Percentiles rank a stretch among this genome's conserved stretches.
Evolutionary conservation across 495 filamentous ascomycete species (phyloP).

Genomic region (Penicillium goetzii): DNA sequence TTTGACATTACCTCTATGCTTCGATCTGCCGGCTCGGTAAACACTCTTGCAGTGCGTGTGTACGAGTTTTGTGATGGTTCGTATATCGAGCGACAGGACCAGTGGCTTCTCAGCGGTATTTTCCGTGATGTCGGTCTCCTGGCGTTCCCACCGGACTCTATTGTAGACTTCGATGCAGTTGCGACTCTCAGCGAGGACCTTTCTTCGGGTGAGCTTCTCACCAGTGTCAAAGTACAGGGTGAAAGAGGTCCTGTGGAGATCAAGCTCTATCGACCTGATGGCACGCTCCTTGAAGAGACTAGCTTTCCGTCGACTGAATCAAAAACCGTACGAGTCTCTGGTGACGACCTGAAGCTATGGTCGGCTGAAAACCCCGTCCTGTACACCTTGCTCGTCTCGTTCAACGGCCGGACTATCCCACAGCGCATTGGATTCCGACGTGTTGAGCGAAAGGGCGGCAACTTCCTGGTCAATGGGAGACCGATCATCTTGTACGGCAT

Average conservation of each 20-base stretch:
- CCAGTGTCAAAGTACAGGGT: slow-evolving; percentile 44
- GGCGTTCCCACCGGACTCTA: slow-evolving; percentile 45
- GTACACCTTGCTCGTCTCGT: slow-evolving; percentile 52
- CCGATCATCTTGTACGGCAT: slow-evolving; percentile 62
- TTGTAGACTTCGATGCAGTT: slow-evolving; percentile 15
- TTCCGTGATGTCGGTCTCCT: slow-evolving; percentile 70
- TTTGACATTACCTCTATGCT: slow-evolving; percentile 58
- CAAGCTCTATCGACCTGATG: slow-evolving; percentile 19
- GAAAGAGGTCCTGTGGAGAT: slow-evolving; percentile 21
- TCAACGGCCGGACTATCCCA: slow-evolving; percentile 18
- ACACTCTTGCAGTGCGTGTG: slow-evolving; percentile 58
- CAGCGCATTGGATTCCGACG: slow-evolving; percentile 64
- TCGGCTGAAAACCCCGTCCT: slow-evolving; percentile 64
- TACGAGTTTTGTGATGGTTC: slow-evolving; percentile 65
- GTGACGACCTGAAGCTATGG: slow-evolving; percentile 44
- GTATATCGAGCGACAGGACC: slow-evolving; percentile 68
- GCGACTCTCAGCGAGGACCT: slow-evolving; percentile 60
- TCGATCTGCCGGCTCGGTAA: slow-evolving; percentile 41
- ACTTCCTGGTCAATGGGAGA: slow-evolving; percentile 61
- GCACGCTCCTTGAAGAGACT: slow-evolving; percentile 4
- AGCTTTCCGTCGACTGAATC: slow-evolving; percentile 15
- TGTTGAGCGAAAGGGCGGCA: slow-evolving; percentile 58
- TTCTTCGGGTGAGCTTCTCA: slow-evolving; percentile 56
- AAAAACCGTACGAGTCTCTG: slow-evolving; percentile 8
- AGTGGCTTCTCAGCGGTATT: slow-evolving; percentile 62